Evolutionary conservation across 225 moss, liverwort and hornwort species (phyloP), one percentile per base, ranked within the genome.

Genomic region (Rhytidiadelphus loreus): DNA sequence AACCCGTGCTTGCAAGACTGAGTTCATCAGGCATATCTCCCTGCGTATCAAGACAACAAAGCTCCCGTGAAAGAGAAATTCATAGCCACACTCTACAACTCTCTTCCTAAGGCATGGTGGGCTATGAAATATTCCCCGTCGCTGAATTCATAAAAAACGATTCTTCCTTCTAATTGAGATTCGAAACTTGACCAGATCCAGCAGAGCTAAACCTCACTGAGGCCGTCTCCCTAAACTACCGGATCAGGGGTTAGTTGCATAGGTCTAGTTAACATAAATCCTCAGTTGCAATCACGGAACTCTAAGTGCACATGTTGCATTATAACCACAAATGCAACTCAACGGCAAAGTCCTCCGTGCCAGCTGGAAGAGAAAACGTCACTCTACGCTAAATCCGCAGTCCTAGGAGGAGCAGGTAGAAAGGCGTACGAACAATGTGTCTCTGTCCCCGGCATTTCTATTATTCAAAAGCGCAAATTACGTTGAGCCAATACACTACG

Each of bases 331-430:
- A 75, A 76, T 76, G 77, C 74, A 68, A 86, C 77, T 43, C 68
- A 69, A 82, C 37, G 41, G 88, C 48, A 78, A 41, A 39, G 81
- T 28, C 55, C 77, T 88, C 39, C 69, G 55, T 71, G 50, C 61
- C 68, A 87, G 37, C 60, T 53, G 85, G 85, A 85, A 84, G 87
- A 84, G 69, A 81, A 78, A 85, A 61, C 85, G 91, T 75, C 89
- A 86, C 83, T 86, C 63, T 66, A 48, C 32, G 26, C 35, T 28
- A 80, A 84, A 80, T 29, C 66, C 74, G 55, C 79, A 84, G 61
- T 66, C 33, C 65, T 58, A 64, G 53, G 65, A 87, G 53, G 48
- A 37, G 48, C 16, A 87, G 77, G 80, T 50, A 72, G 39, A 58
- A 25, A 81, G 52, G 68, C 30, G 53, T 75, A 80, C 61, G 60